Conservation (phyloP, 352 stramenopile species). For the Globisporangium cederbergense region DNA sequence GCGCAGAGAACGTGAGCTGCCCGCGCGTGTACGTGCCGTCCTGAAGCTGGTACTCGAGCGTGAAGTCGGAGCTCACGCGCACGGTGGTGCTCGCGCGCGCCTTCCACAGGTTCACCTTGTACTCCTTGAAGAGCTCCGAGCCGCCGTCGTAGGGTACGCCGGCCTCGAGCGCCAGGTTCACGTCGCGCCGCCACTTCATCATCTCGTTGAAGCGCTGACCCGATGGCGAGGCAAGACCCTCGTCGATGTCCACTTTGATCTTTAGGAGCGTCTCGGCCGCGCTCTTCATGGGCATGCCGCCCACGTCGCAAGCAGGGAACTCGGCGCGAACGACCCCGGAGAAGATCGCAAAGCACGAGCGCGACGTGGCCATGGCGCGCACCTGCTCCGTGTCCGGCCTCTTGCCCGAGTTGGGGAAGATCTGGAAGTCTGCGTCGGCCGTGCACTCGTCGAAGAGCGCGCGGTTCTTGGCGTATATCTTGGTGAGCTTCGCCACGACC, state of each 20-base stretch:
- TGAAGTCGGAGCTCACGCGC: conserved; percentile 32
- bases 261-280: conserved; percentile 57
- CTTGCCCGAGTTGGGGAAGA: conserved; percentile 51
- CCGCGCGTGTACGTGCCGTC: conserved; percentile 20
- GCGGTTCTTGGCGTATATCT: conserved; percentile 56
- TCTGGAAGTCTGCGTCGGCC: conserved; percentile 46
- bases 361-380: conserved; percentile 36
- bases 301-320: conserved; percentile 48
- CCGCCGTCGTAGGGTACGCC: conserved; percentile 41
- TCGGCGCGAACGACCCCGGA: conserved; percentile 42
- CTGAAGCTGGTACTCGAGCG: conserved; percentile 33
- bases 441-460: conserved; percentile 57
- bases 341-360: conserved; percentile 52
- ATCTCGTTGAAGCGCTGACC: conserved; percentile 45
- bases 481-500: conserved; percentile 39
- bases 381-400: conserved; percentile 44
- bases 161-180: conserved; percentile 37
- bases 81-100: conserved; percentile 32
- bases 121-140: conserved; percentile 41
- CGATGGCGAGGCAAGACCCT: conserved; percentile 22
- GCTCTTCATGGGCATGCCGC: conserved; percentile 42
- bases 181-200: conserved; percentile 47
- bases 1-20: conserved; percentile 23
- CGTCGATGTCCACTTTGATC: conserved; percentile 41
- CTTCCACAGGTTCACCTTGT: conserved; percentile 35